These are phyloP conservation scores for Hamamelis virginiana DNA, from an alignment of 164 flowering plant genomes.

Conservation along the genomic window DNA sequence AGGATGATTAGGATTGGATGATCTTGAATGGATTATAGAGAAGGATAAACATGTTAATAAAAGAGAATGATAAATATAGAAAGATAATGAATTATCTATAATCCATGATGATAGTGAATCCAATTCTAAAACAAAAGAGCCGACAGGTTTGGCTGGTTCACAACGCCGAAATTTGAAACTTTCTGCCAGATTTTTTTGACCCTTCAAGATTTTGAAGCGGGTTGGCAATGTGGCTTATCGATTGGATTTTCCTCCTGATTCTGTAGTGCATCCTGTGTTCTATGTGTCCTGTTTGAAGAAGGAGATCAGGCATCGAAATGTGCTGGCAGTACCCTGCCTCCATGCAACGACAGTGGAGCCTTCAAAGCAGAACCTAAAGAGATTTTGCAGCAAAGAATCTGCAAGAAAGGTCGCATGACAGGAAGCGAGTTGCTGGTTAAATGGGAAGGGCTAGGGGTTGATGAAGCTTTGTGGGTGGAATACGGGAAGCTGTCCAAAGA, in stretches of 20 bases:
- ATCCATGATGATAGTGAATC: no score
- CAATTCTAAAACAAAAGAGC: no score
- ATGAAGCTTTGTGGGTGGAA: no score
- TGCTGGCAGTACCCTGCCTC: neutral
- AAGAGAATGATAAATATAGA: no score
- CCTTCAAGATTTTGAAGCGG: neutral
- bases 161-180: slow-evolving; percentile 8
- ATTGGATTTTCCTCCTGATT: neutral
- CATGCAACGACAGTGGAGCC: no score
- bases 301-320: neutral
- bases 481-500: neutral
- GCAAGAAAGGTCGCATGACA: neutral
- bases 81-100: no score
- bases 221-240: slow-evolving; percentile 19
- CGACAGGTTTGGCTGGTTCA: no score
- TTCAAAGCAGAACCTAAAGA: neutral
- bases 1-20: no score
- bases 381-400: neutral
- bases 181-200: slow-evolving; percentile 7
- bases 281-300: slow-evolving; percentile 14
- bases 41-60: no score
- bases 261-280: slow-evolving; percentile 12
- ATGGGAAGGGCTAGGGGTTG: neutral
- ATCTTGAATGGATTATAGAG: no score
- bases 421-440: slow-evolving; percentile 1